These are phyloP conservation scores for Vitis labrusca DNA, from an alignment of 164 flowering plant genomes.

Conservation along the genomic window DNA sequence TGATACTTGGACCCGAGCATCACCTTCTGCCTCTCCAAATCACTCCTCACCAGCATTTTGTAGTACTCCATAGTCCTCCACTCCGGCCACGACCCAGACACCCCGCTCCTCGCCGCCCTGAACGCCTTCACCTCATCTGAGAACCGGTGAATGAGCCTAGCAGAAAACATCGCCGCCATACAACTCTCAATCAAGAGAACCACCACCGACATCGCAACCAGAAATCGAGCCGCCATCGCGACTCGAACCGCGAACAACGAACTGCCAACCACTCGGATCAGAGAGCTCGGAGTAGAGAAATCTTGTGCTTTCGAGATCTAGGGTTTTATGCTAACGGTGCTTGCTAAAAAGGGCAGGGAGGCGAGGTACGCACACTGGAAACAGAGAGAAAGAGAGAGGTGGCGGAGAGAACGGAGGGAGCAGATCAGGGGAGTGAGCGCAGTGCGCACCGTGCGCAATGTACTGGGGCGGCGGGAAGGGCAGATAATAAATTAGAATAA, in stretches of 20 bases:
- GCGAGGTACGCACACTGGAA: slow-evolving; percentile 1
- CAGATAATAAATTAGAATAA: neutral
- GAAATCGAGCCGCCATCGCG: slow-evolving; percentile 15
- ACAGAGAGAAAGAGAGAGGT: neutral
- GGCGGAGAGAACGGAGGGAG: neutral
- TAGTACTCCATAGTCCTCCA: slow-evolving; percentile 56
- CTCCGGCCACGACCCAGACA: slow-evolving; percentile 36
- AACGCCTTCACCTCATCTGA: slow-evolving; percentile 62
- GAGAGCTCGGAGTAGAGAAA: neutral
- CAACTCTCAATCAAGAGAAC: slow-evolving; percentile 4
- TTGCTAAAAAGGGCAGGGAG: neutral
- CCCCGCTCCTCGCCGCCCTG: slow-evolving; percentile 25
- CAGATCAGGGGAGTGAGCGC: slow-evolving; percentile 4
- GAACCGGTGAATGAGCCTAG: slow-evolving; percentile 70
- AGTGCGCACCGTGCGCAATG: slow-evolving; percentile 1
- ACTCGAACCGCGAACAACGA: neutral
- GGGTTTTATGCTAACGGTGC: neutral
- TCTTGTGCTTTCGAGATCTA: slow-evolving; percentile 9
- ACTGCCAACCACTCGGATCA: neutral
- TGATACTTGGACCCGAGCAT: slow-evolving; percentile 49
- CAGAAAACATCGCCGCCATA: slow-evolving; percentile 30
- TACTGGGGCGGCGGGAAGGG: neutral
- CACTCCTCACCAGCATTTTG: slow-evolving; percentile 45
- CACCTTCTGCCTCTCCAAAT: slow-evolving; percentile 70
- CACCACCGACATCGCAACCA: slow-evolving; percentile 4